phyloP scores from a whole-genome alignment of 1,284 basidiomycete genomes.

The Leccinum insolens region DNA sequence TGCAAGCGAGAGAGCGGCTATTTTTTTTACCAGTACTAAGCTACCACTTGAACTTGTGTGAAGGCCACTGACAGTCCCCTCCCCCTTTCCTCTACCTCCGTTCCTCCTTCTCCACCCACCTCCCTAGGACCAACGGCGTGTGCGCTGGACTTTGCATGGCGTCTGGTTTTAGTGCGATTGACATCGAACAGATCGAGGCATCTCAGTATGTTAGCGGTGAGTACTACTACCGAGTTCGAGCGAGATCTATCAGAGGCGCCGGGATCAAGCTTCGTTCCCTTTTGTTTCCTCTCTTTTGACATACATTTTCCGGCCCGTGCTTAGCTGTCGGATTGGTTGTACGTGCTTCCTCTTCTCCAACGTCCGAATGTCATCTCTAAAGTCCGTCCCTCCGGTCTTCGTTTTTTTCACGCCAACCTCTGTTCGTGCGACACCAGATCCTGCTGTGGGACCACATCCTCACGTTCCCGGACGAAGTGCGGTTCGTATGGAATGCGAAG shows the following conservation, averaged over 20 bases:
- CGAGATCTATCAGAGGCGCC: no score
- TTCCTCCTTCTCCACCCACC: background rate
- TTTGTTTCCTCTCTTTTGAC: background rate
- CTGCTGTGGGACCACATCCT: no score
- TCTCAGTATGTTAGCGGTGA: slow-evolving; percentile 32
- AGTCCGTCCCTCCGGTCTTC: background rate
- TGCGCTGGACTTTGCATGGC: slow-evolving; percentile 17
- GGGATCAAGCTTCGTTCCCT: background rate
- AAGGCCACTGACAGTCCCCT: no score
- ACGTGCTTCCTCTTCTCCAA: slow-evolving; percentile 4
- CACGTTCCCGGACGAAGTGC: no score
- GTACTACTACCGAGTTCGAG: slow-evolving; percentile 1
- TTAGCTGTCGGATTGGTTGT: slow-evolving; percentile 31
- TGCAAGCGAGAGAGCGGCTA: background rate
- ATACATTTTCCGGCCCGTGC: background rate
- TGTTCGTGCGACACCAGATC: slow-evolving; percentile 29
- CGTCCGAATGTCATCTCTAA: background rate
- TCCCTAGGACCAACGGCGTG: background rate
- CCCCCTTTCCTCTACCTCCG: background rate
- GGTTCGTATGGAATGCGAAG: slow-evolving; percentile 34
- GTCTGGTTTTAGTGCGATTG: background rate
- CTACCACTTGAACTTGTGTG: no score
- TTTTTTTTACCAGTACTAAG: no score
- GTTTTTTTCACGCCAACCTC: background rate
- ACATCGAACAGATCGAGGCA: slow-evolving; percentile 14